phyloP scores from a whole-genome alignment of 768 basidiomycete genomes.

The Boletus vinaceobasis region DNA sequence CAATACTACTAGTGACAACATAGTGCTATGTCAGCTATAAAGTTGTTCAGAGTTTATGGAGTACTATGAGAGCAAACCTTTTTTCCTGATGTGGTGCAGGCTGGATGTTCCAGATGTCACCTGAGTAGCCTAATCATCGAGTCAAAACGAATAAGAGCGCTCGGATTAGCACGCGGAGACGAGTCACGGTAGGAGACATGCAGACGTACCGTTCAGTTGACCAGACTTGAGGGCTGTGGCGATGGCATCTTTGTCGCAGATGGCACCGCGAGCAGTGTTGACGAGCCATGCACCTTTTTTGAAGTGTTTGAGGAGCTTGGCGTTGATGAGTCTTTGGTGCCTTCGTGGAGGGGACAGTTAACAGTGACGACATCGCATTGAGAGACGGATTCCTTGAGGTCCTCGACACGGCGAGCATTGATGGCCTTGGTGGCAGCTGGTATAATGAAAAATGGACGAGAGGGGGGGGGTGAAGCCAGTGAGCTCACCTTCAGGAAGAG shows the following conservation, averaged over 20 bases:
- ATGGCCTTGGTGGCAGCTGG: conserved; percentile 63
- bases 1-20: too few species aligned
- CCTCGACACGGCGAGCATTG: conserved; percentile 69
- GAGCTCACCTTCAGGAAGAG: conserved; percentile 57
- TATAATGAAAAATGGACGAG: neutral
- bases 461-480: neutral
- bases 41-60: too few species aligned
- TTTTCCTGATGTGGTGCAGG: conserved; percentile 54
- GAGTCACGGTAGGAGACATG: neutral
- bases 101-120: conserved; percentile 84
- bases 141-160: neutral
- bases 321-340: conserved; percentile 75
- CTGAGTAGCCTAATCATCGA: conserved; percentile 29
- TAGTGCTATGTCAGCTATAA: too few species aligned
- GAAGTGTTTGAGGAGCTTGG: conserved; percentile 80
- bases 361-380: conserved; percentile 82
- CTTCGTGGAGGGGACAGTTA: conserved; percentile 86
- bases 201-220: conserved; percentile 53
- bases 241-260: conserved; percentile 82
- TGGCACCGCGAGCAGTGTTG: conserved; percentile 91
- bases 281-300: conserved; percentile 92
- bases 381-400: conserved; percentile 59
- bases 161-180: neutral
- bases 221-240: conserved; percentile 73
- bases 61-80: too few species aligned